A percentile compares a stretch with the other conserved stretches of the same genome.
Conservation (phyloP, 495 filamentous ascomycete genomes). For the Penicillium pulvis region DNA sequence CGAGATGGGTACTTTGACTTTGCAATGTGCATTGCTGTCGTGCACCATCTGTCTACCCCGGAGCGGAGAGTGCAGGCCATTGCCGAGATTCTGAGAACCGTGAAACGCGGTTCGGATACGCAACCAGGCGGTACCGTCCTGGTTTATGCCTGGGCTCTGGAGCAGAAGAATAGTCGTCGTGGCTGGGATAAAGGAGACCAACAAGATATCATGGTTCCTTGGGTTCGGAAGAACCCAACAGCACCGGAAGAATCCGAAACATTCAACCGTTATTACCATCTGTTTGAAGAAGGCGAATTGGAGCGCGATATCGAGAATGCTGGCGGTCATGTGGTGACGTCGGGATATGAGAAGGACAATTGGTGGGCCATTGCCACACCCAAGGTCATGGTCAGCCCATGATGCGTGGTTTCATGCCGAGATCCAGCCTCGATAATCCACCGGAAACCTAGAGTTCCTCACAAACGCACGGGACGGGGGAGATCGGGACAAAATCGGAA, state of each 20-base stretch:
- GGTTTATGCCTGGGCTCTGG: conserved; percentile 95
- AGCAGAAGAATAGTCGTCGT: conserved; percentile 84
- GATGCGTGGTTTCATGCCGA: conserved; percentile 22
- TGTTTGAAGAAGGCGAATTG: conserved; percentile 85
- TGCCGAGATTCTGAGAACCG: conserved; percentile 66
- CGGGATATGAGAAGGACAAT: conserved; percentile 96
- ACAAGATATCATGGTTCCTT: conserved; percentile 96
- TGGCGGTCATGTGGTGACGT: conserved; percentile 73
- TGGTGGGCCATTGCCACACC: conserved; percentile 81
- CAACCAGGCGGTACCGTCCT: conserved; percentile 63
- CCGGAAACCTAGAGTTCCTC: neutral
- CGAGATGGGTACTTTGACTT: conserved; percentile 77
- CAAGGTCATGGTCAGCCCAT: conserved; percentile 23
- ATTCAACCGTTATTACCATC: conserved; percentile 92
- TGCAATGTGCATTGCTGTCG: conserved; percentile 89
- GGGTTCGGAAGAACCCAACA: conserved; percentile 66
- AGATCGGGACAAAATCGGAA: neutral
- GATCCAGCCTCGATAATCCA: conserved; percentile 37
- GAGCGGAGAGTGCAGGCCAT: conserved; percentile 74
- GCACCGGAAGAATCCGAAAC: conserved; percentile 33
- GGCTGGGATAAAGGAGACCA: conserved; percentile 87
- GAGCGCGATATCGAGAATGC: conserved; percentile 76
- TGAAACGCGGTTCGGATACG: conserved; percentile 46
- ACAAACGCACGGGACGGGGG: neutral
- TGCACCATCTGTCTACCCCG: conserved; percentile 91